Conservation (phyloP, 768 basidiomycete genomes). For the Lactarius evosmus region DNA sequence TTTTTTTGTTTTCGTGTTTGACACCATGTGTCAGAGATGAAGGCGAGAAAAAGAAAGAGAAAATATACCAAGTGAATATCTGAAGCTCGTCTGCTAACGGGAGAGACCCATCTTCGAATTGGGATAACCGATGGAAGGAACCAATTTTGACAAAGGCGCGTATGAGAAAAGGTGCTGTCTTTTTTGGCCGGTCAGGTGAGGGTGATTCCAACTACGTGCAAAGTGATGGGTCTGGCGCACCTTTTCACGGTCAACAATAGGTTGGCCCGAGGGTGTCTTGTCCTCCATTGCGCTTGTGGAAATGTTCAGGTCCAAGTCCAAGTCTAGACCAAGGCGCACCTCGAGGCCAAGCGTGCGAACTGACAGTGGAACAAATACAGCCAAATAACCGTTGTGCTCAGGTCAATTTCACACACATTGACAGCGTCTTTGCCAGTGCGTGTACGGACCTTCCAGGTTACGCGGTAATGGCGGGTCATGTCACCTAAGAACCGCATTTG, state of each 20-base stretch:
- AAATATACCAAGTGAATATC: slow-evolving; percentile 68
- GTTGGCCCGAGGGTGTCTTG: slow-evolving; percentile 44
- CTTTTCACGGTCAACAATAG: slow-evolving; percentile 57
- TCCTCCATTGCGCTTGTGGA: slow-evolving; percentile 35
- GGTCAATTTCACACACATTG: slow-evolving; percentile 5
- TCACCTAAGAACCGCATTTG: background rate
- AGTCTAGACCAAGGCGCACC: background rate
- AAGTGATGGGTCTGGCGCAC: slow-evolving; percentile 32
- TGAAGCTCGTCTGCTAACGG: slow-evolving; percentile 82
- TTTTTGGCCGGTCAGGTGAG: background rate
- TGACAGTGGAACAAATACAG: slow-evolving; percentile 8
- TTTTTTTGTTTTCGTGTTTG: background rate
- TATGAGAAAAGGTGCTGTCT: slow-evolving; percentile 82
- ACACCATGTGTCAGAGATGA: background rate
- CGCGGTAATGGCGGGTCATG: background rate
- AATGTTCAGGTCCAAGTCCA: background rate
- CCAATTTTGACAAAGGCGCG: slow-evolving; percentile 82
- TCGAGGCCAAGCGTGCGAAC: background rate
- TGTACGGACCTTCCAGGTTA: background rate
- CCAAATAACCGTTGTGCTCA: background rate
- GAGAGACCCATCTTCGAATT: slow-evolving; percentile 75
- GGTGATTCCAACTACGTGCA: background rate
- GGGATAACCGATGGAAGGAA: slow-evolving; percentile 64
- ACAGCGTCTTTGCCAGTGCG: background rate
- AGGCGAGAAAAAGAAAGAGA: background rate